phyloP scores from a whole-genome alignment of 192 early-diverging fungal genomes.

The Umbelopsis sp. region DNA sequence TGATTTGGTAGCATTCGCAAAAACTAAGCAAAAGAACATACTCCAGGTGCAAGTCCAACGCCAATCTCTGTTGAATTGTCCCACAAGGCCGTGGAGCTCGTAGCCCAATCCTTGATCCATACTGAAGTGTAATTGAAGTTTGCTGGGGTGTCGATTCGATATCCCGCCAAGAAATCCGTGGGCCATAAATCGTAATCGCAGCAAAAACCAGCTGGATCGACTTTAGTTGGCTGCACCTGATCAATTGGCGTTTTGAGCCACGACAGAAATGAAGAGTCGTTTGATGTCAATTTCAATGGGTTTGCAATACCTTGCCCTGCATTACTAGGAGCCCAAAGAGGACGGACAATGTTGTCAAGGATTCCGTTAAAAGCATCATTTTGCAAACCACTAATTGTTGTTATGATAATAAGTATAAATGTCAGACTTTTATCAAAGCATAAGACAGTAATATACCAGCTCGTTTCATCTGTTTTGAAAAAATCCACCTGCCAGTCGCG shows the following conservation, averaged over 20 bases:
- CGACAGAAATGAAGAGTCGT: neutral
- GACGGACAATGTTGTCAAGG: conserved; percentile 18
- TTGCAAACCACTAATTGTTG: neutral
- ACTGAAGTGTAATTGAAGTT: conserved; percentile 9
- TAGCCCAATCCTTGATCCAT: conserved; percentile 16
- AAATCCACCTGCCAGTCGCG: conserved; percentile 24
- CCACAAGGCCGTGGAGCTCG: neutral
- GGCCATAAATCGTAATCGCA: conserved; percentile 23
- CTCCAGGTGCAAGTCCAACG: conserved; percentile 23
- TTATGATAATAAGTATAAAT: neutral
- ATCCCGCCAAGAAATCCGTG: neutral
- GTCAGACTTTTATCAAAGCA: neutral
- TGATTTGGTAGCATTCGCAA: neutral
- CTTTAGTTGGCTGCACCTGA: conserved; percentile 4
- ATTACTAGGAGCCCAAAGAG: conserved; percentile 14
- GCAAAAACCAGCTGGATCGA: conserved; percentile 19
- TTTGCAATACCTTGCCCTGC: neutral
- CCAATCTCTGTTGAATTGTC: conserved; percentile 18
- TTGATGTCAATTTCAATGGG: neutral
- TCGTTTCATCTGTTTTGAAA: conserved; percentile 9
- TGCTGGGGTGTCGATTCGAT: conserved; percentile 9
- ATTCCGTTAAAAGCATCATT: conserved; percentile 5
- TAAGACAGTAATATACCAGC: neutral
- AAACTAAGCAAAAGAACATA: neutral
- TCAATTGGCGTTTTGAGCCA: conserved; percentile 21